Evolutionary conservation across 148 eudicot species (phyloP).

Genomic region (Pouteria glomerata): DNA sequence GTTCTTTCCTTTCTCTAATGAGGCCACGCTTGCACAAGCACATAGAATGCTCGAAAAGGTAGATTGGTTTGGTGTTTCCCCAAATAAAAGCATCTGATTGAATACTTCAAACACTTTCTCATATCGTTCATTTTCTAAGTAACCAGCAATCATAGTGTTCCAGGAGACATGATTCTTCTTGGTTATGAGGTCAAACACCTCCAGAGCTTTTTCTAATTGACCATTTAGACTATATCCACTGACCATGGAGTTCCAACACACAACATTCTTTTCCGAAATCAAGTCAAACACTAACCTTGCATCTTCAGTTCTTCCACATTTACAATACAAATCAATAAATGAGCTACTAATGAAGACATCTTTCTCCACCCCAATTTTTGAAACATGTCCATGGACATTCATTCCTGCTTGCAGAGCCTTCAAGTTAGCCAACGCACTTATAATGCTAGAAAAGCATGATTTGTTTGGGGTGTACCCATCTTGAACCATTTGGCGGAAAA

Average conservation of each 20-base stretch:
- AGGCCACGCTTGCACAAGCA: conserved; percentile 42
- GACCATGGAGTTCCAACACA: conserved; percentile 47
- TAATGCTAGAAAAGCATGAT: conserved; percentile 44
- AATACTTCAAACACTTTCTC: conserved; percentile 28
- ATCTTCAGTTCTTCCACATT: conserved; percentile 27
- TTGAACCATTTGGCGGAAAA: conserved; percentile 35
- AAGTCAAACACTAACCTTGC: conserved; percentile 33
- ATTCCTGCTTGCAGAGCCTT: conserved; percentile 34
- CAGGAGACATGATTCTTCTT: conserved; percentile 39
- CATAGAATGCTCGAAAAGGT: conserved; percentile 34
- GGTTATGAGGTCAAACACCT: conserved; percentile 38
- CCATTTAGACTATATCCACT: conserved; percentile 45
- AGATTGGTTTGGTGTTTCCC: conserved; percentile 29
- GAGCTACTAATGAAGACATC: conserved; percentile 32
- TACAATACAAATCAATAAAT: conserved; percentile 36
- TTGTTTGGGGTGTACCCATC: conserved; percentile 29
- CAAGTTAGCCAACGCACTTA: conserved; percentile 38
- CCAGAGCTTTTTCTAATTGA: conserved; percentile 28
- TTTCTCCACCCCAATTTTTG: conserved; percentile 27
- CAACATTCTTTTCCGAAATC: conserved; percentile 32
- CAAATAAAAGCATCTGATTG: conserved; percentile 29
- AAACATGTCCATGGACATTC: conserved; percentile 33
- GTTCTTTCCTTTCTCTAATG: conserved; percentile 37
- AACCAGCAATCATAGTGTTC: conserved; percentile 45
- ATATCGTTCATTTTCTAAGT: conserved; percentile 29